Percentiles rank a stretch among this genome's conserved stretches.
Conservation (phyloP, 1,284 basidiomycete species). For the Moesziomyces sp. region DNA sequence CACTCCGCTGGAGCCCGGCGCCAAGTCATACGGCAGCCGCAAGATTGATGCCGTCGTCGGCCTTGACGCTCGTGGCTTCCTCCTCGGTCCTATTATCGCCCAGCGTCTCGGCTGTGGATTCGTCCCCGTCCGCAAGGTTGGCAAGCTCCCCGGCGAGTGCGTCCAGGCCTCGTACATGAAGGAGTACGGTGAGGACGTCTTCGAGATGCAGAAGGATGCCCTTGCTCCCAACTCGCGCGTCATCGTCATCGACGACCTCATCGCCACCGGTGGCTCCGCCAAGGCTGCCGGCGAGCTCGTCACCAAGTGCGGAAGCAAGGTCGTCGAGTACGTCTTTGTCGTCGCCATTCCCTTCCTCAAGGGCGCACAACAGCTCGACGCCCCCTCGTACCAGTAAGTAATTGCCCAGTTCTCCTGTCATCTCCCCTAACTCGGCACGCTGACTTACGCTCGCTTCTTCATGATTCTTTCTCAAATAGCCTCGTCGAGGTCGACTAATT, state of each 20-base stretch:
- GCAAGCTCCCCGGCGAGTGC: constrained; percentile 91
- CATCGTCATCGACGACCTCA: constrained; percentile 92
- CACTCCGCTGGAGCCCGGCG: constrained; percentile 42
- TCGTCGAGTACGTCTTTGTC: constrained; percentile 93
- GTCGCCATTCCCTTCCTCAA: constrained; percentile 87
- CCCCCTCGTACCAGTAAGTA: constrained; percentile 75
- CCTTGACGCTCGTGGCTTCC: constrained; percentile 94
- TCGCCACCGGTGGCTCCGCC: constrained; percentile 96
- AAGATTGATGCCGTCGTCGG: constrained; percentile 93
- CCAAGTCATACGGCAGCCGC: constrained; percentile 36
- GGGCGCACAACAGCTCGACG: constrained; percentile 81
- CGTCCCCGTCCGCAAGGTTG: constrained; percentile 92
- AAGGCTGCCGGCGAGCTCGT: constrained; percentile 92
- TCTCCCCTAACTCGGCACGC: no score
- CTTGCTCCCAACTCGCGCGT: constrained; percentile 84
- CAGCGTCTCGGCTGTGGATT: constrained; percentile 91
- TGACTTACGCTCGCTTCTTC: no score
- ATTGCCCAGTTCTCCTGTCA: no score
- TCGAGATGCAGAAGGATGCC: constrained; percentile 92
- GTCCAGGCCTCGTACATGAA: constrained; percentile 84
- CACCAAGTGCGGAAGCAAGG: constrained; percentile 81
- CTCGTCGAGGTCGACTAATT: constrained; percentile 51
- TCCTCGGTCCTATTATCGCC: constrained; percentile 92
- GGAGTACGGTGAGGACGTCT: constrained; percentile 96
- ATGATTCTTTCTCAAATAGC: constrained; percentile 12